These are phyloP conservation scores for Rutstroemia sp. DNA, from an alignment of 2,329 filamentous ascomycete species.

Conservation along the genomic window DNA sequence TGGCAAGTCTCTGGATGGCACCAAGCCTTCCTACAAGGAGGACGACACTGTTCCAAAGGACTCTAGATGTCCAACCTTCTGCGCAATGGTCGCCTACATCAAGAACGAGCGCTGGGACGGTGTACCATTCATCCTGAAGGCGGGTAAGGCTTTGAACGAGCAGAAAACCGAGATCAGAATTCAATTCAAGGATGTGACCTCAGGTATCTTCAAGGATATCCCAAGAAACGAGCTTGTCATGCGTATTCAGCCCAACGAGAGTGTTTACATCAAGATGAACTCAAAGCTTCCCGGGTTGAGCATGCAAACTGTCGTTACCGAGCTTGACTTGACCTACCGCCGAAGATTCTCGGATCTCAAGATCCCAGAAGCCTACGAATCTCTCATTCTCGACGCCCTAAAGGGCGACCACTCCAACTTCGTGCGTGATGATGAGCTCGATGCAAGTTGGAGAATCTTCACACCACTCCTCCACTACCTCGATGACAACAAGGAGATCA, in stretches of 20 bases:
- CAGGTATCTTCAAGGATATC: slow-evolving; percentile 99
- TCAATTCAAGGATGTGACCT: slow-evolving; percentile 99
- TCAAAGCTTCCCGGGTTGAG: slow-evolving; percentile 96
- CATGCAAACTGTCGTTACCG: slow-evolving; percentile 98
- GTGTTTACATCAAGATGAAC: slow-evolving; percentile 99
- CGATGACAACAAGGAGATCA: slow-evolving; percentile 98
- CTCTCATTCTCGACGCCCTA: slow-evolving; percentile 89
- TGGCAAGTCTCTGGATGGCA: slow-evolving; percentile 89
- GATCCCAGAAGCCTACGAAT: slow-evolving; percentile 98
- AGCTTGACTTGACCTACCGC: slow-evolving; percentile 96
- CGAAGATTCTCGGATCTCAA: slow-evolving; percentile 98
- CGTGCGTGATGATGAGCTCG: slow-evolving; percentile 91
- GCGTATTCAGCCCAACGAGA: slow-evolving; percentile 98
- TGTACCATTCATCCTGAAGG: slow-evolving; percentile 98
- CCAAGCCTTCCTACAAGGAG: slow-evolving; percentile 96
- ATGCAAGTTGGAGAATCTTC: slow-evolving; percentile 98
- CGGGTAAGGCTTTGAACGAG: slow-evolving; percentile 96
- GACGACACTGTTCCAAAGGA: slow-evolving; percentile 97
- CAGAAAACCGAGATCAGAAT: slow-evolving; percentile 99
- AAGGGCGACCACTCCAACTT: slow-evolving; percentile 99
- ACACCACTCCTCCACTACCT: slow-evolving; percentile 95
- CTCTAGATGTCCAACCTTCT: slow-evolving; percentile 96
- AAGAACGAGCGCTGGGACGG: slow-evolving; percentile 99
- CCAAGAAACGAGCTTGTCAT: slow-evolving; percentile 98
- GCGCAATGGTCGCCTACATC: slow-evolving; percentile 93